These are phyloP conservation scores for Themeda triandra DNA, from an alignment of 176 grass and related monocot species.

Conservation along the genomic window DNA sequence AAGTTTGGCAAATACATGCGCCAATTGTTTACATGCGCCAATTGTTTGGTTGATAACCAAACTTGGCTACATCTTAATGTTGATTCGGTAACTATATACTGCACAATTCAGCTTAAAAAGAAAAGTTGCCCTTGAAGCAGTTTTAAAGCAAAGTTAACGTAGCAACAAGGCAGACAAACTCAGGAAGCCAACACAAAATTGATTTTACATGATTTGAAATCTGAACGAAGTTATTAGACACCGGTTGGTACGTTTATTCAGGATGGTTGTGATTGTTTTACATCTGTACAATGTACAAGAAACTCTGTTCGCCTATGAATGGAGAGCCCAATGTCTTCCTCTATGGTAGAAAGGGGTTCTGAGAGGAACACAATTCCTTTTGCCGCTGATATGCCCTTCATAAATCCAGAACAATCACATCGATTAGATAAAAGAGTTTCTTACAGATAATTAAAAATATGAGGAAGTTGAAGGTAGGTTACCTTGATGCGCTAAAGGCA, in stretches of 20 bases:
- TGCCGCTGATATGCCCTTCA: slow-evolving; percentile 70
- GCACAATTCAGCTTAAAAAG: background rate
- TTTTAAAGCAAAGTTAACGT: background rate
- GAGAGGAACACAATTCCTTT: slow-evolving; percentile 61
- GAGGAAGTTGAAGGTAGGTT: background rate
- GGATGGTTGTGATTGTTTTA: background rate
- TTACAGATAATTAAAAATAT: background rate
- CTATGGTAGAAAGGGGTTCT: slow-evolving; percentile 76
- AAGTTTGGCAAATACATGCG: background rate
- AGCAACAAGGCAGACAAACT: background rate
- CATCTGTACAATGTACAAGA: slow-evolving; percentile 34
- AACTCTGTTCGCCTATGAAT: slow-evolving; percentile 5
- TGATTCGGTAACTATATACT: background rate
- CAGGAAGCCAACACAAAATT: background rate
- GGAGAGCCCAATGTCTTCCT: background rate
- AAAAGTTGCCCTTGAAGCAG: background rate
- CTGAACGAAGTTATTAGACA: background rate
- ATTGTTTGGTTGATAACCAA: background rate
- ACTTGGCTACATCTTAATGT: background rate
- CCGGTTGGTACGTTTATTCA: background rate
- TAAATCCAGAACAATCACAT: slow-evolving; percentile 23
- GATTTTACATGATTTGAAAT: background rate
- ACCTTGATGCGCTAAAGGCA: slow-evolving; percentile 69
- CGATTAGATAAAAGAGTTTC: background rate
- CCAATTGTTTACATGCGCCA: background rate